Conservation (phyloP, 805 yeast species). For the Metschnikowia reukaufii region DNA sequence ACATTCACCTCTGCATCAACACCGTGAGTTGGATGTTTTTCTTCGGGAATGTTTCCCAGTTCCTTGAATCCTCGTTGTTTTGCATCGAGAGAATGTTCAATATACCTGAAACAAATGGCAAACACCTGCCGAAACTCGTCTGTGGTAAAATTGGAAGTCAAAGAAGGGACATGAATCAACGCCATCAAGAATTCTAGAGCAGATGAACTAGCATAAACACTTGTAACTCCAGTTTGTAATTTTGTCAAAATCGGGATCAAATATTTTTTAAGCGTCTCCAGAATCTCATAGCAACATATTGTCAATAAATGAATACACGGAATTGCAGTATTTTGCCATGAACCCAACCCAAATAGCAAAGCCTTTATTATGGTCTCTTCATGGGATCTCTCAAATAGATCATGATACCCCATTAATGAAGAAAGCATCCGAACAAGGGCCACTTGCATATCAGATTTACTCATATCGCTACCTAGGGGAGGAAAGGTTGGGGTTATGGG, state of each 20-base stretch:
- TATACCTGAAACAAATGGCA: conserved; percentile 78
- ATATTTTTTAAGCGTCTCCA: conserved; percentile 67
- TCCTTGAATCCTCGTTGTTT: conserved; percentile 25
- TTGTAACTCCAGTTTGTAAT: conserved; percentile 72
- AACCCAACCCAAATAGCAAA: conserved; percentile 58
- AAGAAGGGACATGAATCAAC: conserved; percentile 60
- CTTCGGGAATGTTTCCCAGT: neutral
- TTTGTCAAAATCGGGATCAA: conserved; percentile 68
- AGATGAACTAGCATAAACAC: conserved; percentile 66
- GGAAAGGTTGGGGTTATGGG: conserved; percentile 29
- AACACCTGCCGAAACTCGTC: conserved; percentile 80
- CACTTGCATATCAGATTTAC: conserved; percentile 64
- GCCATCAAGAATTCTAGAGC: conserved; percentile 73
- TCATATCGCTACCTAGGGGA: conserved; percentile 42
- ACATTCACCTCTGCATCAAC: conserved; percentile 53
- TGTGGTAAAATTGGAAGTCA: conserved; percentile 68
- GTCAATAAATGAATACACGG: conserved; percentile 77
- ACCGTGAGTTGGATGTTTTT: conserved; percentile 28
- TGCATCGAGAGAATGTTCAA: conserved; percentile 65
- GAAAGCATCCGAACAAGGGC: conserved; percentile 63
- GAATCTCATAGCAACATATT: conserved; percentile 78
- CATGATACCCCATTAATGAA: conserved; percentile 60
- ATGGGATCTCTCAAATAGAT: conserved; percentile 51
- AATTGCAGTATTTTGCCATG: conserved; percentile 77
- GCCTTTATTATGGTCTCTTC: conserved; percentile 65